Percentiles rank a stretch among this genome's conserved stretches.
Evolutionary conservation across 371 early-diverging fungal species (phyloP).

Genomic region (Vavraia culicis): DNA sequence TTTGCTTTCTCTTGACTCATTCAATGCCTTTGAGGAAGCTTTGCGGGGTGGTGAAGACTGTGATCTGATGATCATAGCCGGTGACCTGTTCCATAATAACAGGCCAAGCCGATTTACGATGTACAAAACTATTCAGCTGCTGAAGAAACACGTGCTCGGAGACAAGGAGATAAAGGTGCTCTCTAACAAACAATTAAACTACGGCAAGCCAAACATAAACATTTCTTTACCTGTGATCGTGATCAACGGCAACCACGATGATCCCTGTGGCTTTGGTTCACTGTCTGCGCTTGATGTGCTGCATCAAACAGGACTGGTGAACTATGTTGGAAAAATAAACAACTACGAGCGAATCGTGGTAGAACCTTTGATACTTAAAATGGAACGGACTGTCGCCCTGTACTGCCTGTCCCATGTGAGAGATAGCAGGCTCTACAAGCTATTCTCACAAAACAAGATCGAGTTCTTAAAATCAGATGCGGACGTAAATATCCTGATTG

Average conservation of each 20-base stretch:
- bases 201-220: constrained; percentile 63
- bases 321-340: constrained; percentile 68
- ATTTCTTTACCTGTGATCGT: constrained; percentile 68
- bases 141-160: constrained; percentile 62
- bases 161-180: constrained; percentile 51
- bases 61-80: constrained; percentile 80
- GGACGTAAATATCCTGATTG: constrained; percentile 50
- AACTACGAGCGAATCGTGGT: constrained; percentile 55
- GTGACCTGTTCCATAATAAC: constrained; percentile 91
- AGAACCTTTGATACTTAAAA: constrained; percentile 58
- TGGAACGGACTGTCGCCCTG: constrained; percentile 54
- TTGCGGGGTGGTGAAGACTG: constrained; percentile 30
- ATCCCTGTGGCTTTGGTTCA: constrained; percentile 58
- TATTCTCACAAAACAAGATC: constrained; percentile 56
- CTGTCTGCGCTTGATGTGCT: constrained; percentile 66
- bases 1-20: constrained; percentile 66
- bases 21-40: constrained; percentile 76
- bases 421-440: constrained; percentile 67
- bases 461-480: constrained; percentile 52
- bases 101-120: constrained; percentile 65
- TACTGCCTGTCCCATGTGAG: constrained; percentile 81
- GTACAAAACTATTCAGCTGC: constrained; percentile 52
- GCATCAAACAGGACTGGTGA: constrained; percentile 57
- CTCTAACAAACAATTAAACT: constrained; percentile 49
- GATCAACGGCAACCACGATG: constrained; percentile 98